Percentiles rank a stretch among this genome's conserved stretches.
phyloP scores from a whole-genome alignment of 1,284 basidiomycete genomes.

The Ustilago vetiveriae region DNA sequence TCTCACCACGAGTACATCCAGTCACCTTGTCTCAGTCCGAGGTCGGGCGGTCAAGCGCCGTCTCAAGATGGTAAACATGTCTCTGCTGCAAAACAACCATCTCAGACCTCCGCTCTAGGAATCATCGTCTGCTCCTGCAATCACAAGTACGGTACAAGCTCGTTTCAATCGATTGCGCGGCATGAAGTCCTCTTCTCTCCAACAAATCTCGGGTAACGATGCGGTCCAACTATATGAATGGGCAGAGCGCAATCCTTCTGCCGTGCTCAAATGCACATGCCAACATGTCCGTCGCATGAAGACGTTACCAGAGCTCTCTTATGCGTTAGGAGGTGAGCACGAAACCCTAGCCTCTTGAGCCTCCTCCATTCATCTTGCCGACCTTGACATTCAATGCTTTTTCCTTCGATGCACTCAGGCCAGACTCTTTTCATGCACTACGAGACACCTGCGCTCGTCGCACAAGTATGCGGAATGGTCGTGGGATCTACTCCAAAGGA shows the following conservation, averaged over 20 bases:
- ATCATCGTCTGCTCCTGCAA: background rate
- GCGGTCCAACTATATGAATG: slow-evolving; percentile 34
- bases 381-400: too few relatives aligned
- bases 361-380: too few relatives aligned
- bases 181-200: slow-evolving; percentile 13
- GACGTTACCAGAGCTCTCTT: slow-evolving; percentile 14
- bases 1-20: too few relatives aligned
- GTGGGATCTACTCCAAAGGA: slow-evolving; percentile 42
- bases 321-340: slow-evolving; percentile 36
- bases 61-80: too few relatives aligned
- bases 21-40: too few relatives aligned
- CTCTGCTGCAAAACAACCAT: too few relatives aligned
- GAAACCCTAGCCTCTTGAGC: too few relatives aligned
- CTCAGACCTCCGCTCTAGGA: too few relatives aligned
- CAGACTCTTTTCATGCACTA: slow-evolving; percentile 27
- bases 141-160: background rate
- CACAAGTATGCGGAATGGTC: slow-evolving; percentile 41
- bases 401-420: background rate
- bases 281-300: slow-evolving; percentile 19
- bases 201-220: slow-evolving; percentile 18
- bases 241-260: slow-evolving; percentile 12
- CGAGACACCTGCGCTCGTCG: slow-evolving; percentile 26
- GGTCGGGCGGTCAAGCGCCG: too few relatives aligned
- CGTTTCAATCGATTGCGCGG: background rate
- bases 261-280: slow-evolving; percentile 36